phyloP scores from a whole-genome alignment of 2,329 filamentous ascomycete species.

The Beauveria sp. region DNA sequence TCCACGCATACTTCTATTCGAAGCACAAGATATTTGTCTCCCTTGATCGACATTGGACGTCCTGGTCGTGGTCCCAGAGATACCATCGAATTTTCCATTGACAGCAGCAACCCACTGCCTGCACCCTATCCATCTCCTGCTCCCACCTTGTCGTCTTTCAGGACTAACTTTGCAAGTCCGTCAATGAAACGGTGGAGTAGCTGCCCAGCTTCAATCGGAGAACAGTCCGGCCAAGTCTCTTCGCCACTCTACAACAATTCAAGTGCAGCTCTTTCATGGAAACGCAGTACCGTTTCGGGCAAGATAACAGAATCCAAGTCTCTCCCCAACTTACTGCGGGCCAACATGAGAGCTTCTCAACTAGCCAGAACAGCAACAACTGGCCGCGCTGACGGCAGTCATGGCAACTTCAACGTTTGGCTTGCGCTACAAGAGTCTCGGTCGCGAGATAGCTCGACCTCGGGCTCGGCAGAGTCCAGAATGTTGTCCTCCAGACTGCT shows the following conservation, averaged over 20 bases:
- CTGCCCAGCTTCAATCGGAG: background rate
- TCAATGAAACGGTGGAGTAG: conserved; percentile 9
- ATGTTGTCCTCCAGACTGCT: background rate
- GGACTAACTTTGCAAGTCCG: conserved; percentile 9
- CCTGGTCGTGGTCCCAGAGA: conserved; percentile 38
- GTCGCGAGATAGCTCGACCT: conserved; percentile 20
- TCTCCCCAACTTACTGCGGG: background rate
- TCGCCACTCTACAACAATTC: background rate
- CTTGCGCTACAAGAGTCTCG: conserved; percentile 28
- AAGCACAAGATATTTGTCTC: conserved; percentile 19
- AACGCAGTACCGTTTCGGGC: conserved; percentile 11
- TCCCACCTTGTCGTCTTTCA: background rate
- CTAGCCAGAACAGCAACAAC: background rate
- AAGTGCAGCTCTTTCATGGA: background rate
- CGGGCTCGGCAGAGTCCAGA: background rate
- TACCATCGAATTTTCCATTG: conserved; percentile 38
- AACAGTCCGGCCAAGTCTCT: background rate
- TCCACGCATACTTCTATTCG: conserved; percentile 20
- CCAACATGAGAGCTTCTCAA: background rate
- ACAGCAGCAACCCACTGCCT: background rate
- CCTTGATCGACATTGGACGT: conserved; percentile 21
- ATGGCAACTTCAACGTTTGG: conserved; percentile 30
- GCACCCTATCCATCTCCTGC: conserved; percentile 14
- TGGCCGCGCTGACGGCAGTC: conserved; percentile 19
- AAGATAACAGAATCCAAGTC: background rate